phyloP scores from a whole-genome alignment of 768 basidiomycete genomes.

The Trametes maxima region DNA sequence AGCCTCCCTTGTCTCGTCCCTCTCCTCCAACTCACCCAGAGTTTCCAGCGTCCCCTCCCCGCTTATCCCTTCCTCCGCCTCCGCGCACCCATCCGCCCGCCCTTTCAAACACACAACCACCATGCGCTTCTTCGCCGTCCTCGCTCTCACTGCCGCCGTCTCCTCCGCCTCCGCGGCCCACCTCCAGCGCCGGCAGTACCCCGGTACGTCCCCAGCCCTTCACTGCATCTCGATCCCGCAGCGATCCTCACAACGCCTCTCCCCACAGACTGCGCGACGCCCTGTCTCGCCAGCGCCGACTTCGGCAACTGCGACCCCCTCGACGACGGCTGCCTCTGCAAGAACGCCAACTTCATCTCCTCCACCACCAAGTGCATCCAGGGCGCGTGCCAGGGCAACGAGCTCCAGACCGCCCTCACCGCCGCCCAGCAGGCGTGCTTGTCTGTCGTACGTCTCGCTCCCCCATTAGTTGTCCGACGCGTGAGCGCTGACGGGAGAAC shows the following conservation, averaged over 20 bases:
- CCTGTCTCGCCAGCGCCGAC: slow-evolving; percentile 51
- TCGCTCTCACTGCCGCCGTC: slow-evolving; percentile 43
- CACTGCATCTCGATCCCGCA: not conserved
- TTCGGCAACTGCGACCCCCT: slow-evolving; percentile 45
- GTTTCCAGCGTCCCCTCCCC: slow-evolving; percentile 20
- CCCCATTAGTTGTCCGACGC: not conserved
- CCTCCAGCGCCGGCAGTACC: slow-evolving; percentile 21
- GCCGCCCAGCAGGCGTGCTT: slow-evolving; percentile 30
- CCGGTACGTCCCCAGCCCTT: slow-evolving; percentile 12
- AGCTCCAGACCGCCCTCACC: slow-evolving; percentile 29
- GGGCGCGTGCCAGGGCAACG: slow-evolving; percentile 27
- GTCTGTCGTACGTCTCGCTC: slow-evolving; percentile 28
- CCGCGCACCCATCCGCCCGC: slow-evolving; percentile 11
- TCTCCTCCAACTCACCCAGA: slow-evolving; percentile 23
- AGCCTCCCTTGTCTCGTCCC: slow-evolving; percentile 7
- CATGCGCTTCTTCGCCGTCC: slow-evolving; percentile 55
- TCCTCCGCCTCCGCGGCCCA: slow-evolving; percentile 26
- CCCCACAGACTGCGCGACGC: slow-evolving; percentile 49
- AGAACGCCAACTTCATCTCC: slow-evolving; percentile 30
- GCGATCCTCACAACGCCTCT: not conserved
- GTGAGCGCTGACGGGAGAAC: not conserved
- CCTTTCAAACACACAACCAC: slow-evolving; percentile 21
- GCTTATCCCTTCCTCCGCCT: slow-evolving; percentile 17
- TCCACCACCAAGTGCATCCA: slow-evolving; percentile 34
- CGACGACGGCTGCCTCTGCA: slow-evolving; percentile 55